Evolutionary conservation across 2,329 filamentous ascomycete species (phyloP), one percentile per base, ranked within the genome.

Genomic region (Aureobasidium uvarum): DNA sequence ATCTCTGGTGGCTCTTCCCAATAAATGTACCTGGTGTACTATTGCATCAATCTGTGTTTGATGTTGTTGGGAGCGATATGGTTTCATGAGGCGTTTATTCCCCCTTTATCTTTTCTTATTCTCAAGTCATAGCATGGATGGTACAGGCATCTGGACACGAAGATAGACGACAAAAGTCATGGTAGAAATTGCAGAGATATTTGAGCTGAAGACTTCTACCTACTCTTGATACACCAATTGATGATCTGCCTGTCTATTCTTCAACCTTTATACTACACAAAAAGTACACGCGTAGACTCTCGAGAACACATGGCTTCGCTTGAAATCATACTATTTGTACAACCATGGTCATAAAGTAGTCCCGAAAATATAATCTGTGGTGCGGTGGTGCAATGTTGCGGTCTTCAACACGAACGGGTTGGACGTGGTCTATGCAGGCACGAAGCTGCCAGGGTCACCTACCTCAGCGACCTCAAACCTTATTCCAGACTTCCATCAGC

Each of bases 1-100:
- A 78, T 78, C 69, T 78, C 77, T 48, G 77, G 77, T 55, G 77
- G 77, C 48, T 78, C 77, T 20, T 75, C 73, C 48, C 75, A 77
- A 69, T 77, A 75, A 66, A 66, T 6, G 39, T 28, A 45, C 48
- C 48, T 10, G 36, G 10, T 23, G 16, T 62, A 11, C 31, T 18
- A 31, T 51, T 51, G 23, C 45, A 48, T 48, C 45, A 48, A 48
- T 33, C n/a, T 5, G 23, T 28, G 14, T 48, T 28, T 50, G 43
- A 50, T 62, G 41, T 50, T 38, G 7, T 62, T 16, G 33, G 3
- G 13, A 62, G 58, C 58, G 58, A 51, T 62, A 62, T 51, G 45
- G 33, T 50, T 50, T 62, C 51, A 51, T 51, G 58, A 46, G 58
- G 58, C 58, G 58, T 62, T 62, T 18, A 51, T 62, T 59, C 41